phyloP scores from a whole-genome alignment of 352 stramenopile genomes.

The Stramenopiles sp. region DNA sequence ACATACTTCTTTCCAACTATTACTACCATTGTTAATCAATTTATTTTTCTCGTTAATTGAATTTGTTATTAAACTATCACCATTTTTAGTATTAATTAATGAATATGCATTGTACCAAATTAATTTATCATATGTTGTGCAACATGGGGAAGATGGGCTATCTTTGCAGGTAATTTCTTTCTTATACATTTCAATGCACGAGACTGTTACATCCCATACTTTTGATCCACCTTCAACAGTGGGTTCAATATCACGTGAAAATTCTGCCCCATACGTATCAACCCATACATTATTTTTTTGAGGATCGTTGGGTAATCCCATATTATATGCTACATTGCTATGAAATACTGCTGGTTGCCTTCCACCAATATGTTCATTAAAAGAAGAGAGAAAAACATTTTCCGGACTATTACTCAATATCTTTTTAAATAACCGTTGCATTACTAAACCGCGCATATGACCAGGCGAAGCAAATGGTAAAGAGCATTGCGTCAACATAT shows the following conservation, averaged over 20 bases:
- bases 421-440: conserved; percentile 1
- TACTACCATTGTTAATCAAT: background rate
- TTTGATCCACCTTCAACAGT: background rate
- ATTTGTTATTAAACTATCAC: background rate
- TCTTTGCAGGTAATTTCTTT: background rate
- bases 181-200: background rate
- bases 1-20: background rate
- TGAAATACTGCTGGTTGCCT: background rate
- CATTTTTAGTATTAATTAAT: conserved; percentile 2
- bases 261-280: background rate
- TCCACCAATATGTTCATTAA: conserved; percentile 6
- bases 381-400: conserved; percentile 1
- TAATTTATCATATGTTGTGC: conserved; percentile 7
- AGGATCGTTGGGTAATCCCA: conserved; percentile 5
- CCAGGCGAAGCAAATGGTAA: conserved; percentile 7
- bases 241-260: conserved; percentile 7
- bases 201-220: conserved; percentile 6
- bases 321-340: conserved; percentile 1
- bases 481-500: conserved; percentile 5
- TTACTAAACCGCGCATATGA: background rate
- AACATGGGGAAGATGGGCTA: background rate
- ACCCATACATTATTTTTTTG: background rate
- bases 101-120: conserved; percentile 7
- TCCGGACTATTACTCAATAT: background rate
- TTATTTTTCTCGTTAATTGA: background rate